Conservation (phyloP, 192 early-diverging fungal species). For the Glomus cerebriforme region DNA sequence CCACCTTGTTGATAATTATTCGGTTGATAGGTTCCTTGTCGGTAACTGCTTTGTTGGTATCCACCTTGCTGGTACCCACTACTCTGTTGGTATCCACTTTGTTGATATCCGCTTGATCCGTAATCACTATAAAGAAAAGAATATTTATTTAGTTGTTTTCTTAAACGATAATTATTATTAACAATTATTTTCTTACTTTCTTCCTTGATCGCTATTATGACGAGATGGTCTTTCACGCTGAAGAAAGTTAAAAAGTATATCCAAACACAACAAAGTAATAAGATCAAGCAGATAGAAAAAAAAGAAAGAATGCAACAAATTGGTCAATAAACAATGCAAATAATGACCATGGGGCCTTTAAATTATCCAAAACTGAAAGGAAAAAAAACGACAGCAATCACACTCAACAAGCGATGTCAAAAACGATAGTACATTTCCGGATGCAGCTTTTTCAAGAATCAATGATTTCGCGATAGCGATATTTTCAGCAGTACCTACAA, state of each 20-base stretch:
- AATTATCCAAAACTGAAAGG: neutral
- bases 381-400: conserved; percentile 30
- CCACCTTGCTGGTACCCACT: neutral
- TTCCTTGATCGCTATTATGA: conserved; percentile 27
- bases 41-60: conserved; percentile 23
- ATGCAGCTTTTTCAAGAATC: conserved; percentile 37
- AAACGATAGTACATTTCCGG: conserved; percentile 36
- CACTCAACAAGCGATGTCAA: conserved; percentile 32
- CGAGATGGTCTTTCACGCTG: conserved; percentile 27
- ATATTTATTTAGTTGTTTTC: neutral
- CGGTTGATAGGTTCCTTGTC: conserved; percentile 15
- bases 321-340: conserved; percentile 8
- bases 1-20: conserved; percentile 3
- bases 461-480: conserved; percentile 33
- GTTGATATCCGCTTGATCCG: conserved; percentile 26
- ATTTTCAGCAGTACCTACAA: conserved; percentile 34
- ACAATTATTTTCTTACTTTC: neutral
- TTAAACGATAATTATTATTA: neutral
- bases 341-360: conserved; percentile 11
- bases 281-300: conserved; percentile 3
- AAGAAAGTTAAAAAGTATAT: neutral
- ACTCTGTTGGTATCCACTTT: conserved; percentile 16
- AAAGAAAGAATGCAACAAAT: conserved; percentile 8
- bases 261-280: neutral
- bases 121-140: conserved; percentile 2